Base-by-base conservation (phyloP, 306 rosid species). In the Ammopiptanthus mongolicus region DNA sequence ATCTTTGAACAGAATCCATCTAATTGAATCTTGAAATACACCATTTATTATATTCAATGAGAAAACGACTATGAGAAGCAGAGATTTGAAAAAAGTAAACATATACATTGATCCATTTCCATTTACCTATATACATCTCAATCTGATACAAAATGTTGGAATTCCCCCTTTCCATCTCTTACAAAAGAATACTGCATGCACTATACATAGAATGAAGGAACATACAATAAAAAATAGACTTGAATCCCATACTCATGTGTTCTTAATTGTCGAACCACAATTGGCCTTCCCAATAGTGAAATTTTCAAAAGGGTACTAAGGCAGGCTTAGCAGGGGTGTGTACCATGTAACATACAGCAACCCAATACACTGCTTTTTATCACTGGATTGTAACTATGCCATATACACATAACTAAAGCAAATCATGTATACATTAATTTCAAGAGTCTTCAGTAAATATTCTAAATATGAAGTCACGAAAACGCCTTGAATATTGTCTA, bases 401-500 rank as follows among this genome's bases (percentile, higher is more conserved):
- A 56, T 18, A 66, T 22, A 66, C 51, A 19, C 3, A 75, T 23
- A 58, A 51, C 39, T 62, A 39, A 65, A 25, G 71, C 11, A 65
- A 52, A 79, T 37, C 42, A n/a, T 25, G 72, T 22, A 58, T 73
- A 67, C n/a, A 44, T 73, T 46, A 19, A 51, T 75, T 69, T 77
- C 74, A 82, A 6, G 76, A 53, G 12, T 85, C 89, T 46, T 91
- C 91, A 1, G 87, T 71, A 80, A 93, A 93, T 66, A 89, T 86
- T 81, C 69, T 87, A 36, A 82, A 62, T 65, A 93, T 84, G 87
- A 93, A 93, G 65, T 93, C 96, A 7, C 94, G 98, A 76, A 94
- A 94, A 2, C 98, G 96, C 85, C 85, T 87, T 0, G 98, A 94
- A 76, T 94, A 94, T 41, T 89, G 97, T 60, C 58, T 89, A 2